Evolutionary conservation across 2,329 filamentous ascomycete species (phyloP).

Genomic region (Fusarium brachygibbosum): DNA sequence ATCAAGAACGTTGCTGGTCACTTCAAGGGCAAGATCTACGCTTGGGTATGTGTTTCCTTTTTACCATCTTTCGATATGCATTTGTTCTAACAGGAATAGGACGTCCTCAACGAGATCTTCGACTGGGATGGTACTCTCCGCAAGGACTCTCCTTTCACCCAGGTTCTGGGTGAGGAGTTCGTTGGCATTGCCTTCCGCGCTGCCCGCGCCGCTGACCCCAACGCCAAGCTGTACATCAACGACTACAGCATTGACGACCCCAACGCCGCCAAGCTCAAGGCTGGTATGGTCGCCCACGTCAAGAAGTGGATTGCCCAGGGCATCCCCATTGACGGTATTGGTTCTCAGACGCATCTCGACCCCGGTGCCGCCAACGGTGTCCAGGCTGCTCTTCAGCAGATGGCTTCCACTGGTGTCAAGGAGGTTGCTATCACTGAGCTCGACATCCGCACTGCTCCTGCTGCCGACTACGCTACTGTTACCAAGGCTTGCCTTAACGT

Average conservation of each 20-base stretch:
- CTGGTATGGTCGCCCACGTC: conserved; percentile 69
- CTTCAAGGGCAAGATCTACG: conserved; percentile 72
- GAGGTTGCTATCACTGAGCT: conserved; percentile 77
- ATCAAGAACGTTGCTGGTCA: conserved; percentile 68
- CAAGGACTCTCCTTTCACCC: conserved; percentile 70
- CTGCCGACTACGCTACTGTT: conserved; percentile 70
- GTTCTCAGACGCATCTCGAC: conserved; percentile 69
- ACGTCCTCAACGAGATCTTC: conserved; percentile 76
- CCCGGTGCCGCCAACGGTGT: conserved; percentile 52
- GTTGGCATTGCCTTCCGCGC: conserved; percentile 78
- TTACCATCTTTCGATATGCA: neutral
- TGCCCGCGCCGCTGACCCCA: conserved; percentile 74
- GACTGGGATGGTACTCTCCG: conserved; percentile 72
- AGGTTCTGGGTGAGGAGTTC: conserved; percentile 77
- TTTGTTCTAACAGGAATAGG: conserved; percentile 51
- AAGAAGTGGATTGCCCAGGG: conserved; percentile 73
- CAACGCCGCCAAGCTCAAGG: conserved; percentile 69
- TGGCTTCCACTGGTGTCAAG: conserved; percentile 64
- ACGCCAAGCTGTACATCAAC: conserved; percentile 81
- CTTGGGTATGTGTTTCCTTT: conserved; percentile 6
- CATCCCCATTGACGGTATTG: conserved; percentile 65
- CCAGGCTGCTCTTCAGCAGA: conserved; percentile 64
- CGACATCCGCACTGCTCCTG: conserved; percentile 71
- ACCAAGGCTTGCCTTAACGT: conserved; percentile 70
- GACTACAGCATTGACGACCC: conserved; percentile 77